Evolutionary conservation across 2,329 filamentous ascomycete genomes (phyloP).

Genomic region (Zymoseptoria brevis): DNA sequence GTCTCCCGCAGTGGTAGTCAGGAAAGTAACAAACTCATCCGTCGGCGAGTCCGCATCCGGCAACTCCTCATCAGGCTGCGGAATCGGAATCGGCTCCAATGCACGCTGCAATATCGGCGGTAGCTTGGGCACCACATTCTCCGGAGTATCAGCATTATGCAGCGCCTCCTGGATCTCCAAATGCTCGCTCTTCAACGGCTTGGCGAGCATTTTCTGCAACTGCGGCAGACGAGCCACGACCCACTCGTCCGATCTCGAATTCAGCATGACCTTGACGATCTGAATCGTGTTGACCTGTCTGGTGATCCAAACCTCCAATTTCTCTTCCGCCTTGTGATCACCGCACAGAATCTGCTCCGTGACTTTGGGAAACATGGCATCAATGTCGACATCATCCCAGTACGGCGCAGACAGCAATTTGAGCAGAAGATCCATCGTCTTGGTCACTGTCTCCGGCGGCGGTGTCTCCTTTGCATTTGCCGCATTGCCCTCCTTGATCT

Average conservation of each 20-base stretch:
- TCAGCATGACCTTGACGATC: constrained; percentile 80
- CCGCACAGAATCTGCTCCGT: constrained; percentile 77
- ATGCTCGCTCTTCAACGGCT: constrained; percentile 78
- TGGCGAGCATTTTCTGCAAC: constrained; percentile 83
- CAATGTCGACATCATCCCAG: constrained; percentile 87
- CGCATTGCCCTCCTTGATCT: constrained; percentile 44
- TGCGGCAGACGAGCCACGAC: constrained; percentile 67
- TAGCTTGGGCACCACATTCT: constrained; percentile 54
- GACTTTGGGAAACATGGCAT: constrained; percentile 74
- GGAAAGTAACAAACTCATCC: constrained; percentile 76
- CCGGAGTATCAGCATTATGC: constrained; percentile 63
- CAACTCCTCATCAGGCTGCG: constrained; percentile 62
- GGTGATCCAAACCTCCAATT: constrained; percentile 65
- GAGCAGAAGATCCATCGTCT: constrained; percentile 70
- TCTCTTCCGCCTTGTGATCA: constrained; percentile 50
- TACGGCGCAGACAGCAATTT: constrained; percentile 79
- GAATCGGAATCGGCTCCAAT: constrained; percentile 80
- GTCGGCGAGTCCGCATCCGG: constrained; percentile 63
- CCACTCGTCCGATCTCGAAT: constrained; percentile 86
- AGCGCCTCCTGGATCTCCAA: constrained; percentile 90
- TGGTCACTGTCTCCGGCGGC: constrained; percentile 68
- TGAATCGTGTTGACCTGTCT: constrained; percentile 91
- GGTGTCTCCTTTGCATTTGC: background rate
- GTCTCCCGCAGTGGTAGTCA: constrained; percentile 82
- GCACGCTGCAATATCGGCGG: constrained; percentile 71